Base-by-base conservation (phyloP, 2,329 filamentous ascomycete genomes). In the Ophidiomyces ophidiicola region DNA sequence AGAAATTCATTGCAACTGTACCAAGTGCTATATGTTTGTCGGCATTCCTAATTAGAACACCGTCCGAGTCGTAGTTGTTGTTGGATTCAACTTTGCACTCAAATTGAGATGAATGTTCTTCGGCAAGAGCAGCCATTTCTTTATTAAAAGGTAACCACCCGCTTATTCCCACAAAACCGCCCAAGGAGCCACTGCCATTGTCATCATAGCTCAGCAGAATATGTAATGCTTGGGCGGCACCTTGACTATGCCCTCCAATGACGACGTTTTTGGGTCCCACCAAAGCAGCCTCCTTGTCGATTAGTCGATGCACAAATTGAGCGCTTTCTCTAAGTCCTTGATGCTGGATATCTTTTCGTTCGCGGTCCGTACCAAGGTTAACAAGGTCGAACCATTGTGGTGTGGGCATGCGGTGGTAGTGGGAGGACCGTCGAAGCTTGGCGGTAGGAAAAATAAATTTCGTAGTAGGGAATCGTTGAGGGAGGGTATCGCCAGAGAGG, bases 141-240 rank as follows among this genome's bases (percentile, higher is more conserved):
- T 46, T 33, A 5, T 49, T 48, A 39, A 61, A 67, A 2, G 62
- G 58, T 2, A 68, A 45, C 46, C 53, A 67, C 1, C 61, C 63
- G 42, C 59, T 60, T 55, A 67, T 64, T 2, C 64, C 63, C n/a
- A 69, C 48, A 38, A 58, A 62, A 0, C 61, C 63, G 0, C 62
- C 63, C 46, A 48, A 34, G 4, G 34, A 18, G 10, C 39, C 42
- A 20, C 29, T 20, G 14, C 38, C 40, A 8, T 33, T 39, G 35
- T 36, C 38, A 31, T 43, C 44, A 30, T 43, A 48, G 4, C 34
- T 44, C 36, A 51, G 40, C 38, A 50, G 39, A 14, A 44, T 42
- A 32, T 42, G 40, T 15, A 52, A 25, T 14, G 45, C 44, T 17
- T 44, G 42, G 11, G 48, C 50, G 32, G 39, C 45, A 14, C 50